phyloP scores from a whole-genome alignment of 2,329 filamentous ascomycete species.

The Neoscytalidium dimidiatum region DNA sequence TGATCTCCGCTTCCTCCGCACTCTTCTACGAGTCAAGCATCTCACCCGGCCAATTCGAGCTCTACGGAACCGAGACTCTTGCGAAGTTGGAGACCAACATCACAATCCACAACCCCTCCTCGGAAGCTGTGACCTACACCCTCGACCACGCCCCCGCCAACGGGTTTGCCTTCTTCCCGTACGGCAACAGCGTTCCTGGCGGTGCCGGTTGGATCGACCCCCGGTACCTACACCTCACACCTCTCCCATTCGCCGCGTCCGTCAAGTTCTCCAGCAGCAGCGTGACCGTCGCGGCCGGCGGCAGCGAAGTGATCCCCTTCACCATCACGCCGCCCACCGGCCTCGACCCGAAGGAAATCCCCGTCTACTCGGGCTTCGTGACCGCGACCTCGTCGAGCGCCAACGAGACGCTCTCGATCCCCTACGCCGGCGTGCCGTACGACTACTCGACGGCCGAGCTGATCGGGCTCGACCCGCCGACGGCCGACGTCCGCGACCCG shows the following conservation, averaged over 20 bases:
- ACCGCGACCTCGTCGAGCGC: constrained; percentile 14
- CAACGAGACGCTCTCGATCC: constrained; percentile 23
- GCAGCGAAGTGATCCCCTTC: constrained; percentile 23
- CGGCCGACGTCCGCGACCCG: background rate
- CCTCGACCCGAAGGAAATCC: constrained; percentile 25
- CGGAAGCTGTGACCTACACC: constrained; percentile 21
- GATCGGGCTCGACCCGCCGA: background rate
- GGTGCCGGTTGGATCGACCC: constrained; percentile 20
- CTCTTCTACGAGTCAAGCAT: constrained; percentile 22
- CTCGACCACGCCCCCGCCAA: constrained; percentile 25
- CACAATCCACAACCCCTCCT: constrained; percentile 24
- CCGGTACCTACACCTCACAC: constrained; percentile 19
- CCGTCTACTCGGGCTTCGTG: constrained; percentile 29
- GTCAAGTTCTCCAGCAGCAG: constrained; percentile 21
- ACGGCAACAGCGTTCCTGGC: background rate
- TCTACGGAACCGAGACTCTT: constrained; percentile 31
- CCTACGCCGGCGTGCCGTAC: constrained; percentile 26
- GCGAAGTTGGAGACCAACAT: constrained; percentile 27
- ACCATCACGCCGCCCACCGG: constrained; percentile 27
- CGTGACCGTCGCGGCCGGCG: constrained; percentile 27
- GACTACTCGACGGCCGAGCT: background rate
- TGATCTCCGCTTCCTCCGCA: constrained; percentile 26
- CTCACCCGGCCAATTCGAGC: constrained; percentile 24
- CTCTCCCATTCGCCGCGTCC: constrained; percentile 16
- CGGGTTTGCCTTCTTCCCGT: constrained; percentile 23